A percentile compares a stretch with the other conserved stretches of the same genome.
Conservation (phyloP, 768 basidiomycete genomes). For the Rhodocollybia butyracea region DNA sequence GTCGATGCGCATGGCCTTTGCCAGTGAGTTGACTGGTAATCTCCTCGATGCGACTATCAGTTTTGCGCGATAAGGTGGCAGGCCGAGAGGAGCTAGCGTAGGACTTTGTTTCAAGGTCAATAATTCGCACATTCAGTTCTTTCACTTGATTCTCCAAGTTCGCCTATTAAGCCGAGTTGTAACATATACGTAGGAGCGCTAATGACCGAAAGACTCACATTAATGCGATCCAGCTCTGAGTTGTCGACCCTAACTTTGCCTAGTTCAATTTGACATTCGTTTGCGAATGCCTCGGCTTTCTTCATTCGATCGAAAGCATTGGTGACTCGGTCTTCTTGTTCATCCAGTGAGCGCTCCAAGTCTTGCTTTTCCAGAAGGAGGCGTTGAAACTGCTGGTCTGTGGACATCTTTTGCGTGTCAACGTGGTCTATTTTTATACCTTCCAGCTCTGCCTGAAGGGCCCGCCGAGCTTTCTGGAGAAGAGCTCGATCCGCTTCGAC, state of each 20-base stretch:
- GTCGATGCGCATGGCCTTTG: conserved; percentile 2
- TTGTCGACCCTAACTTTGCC: conserved; percentile 79
- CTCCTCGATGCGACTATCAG: conserved; percentile 73
- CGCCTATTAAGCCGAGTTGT: conserved; percentile 55
- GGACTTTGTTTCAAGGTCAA: conserved; percentile 79
- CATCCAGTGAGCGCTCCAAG: conserved; percentile 72
- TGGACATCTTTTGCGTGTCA: conserved; percentile 65
- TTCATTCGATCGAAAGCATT: conserved; percentile 77
- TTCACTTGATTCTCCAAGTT: conserved; percentile 83
- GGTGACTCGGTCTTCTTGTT: conserved; percentile 69
- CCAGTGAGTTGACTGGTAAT: conserved; percentile 53
- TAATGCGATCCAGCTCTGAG: conserved; percentile 72
- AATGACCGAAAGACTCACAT: conserved; percentile 42
- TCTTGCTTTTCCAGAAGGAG: conserved; percentile 81
- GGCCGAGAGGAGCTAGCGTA: conserved; percentile 64
- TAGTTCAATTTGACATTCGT: conserved; percentile 73
- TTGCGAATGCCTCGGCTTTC: conserved; percentile 74
- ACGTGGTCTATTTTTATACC: conserved; percentile 74
- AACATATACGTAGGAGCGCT: conserved; percentile 1
- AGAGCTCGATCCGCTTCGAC: conserved; percentile 79
- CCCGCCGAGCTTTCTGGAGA: conserved; percentile 78
- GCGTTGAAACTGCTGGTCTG: conserved; percentile 72
- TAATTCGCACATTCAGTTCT: conserved; percentile 77
- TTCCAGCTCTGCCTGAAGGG: conserved; percentile 77
- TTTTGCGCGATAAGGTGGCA: conserved; percentile 49